Conservation (phyloP, 2,329 filamentous ascomycete species). For the Neurospora sp. region DNA sequence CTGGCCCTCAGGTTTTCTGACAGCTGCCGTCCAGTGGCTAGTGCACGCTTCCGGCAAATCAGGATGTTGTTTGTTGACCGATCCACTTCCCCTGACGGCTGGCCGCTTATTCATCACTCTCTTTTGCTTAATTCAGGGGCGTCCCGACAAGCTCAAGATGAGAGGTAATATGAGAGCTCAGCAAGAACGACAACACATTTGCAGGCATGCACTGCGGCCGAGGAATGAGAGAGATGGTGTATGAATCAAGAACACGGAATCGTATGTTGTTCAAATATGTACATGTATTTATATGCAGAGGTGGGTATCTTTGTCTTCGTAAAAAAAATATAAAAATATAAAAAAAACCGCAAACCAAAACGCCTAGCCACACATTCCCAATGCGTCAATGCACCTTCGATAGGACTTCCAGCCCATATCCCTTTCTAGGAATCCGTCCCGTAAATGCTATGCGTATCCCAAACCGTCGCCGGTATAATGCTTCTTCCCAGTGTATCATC, state of each 20-base stretch:
- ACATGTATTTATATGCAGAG: background rate
- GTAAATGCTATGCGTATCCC: background rate
- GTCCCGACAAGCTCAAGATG: background rate
- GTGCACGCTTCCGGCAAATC: background rate
- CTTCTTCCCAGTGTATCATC: background rate
- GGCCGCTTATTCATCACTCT: background rate
- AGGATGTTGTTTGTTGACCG: background rate
- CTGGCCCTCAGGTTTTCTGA: background rate
- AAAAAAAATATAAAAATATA: background rate
- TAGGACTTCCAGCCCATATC: background rate
- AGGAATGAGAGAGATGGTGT: background rate
- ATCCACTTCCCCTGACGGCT: background rate
- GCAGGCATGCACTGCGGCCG: background rate
- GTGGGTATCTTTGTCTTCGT: background rate
- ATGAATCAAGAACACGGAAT: background rate
- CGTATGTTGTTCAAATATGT: background rate
- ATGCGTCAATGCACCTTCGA: background rate
- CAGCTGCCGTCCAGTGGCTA: background rate
- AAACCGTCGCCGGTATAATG: background rate
- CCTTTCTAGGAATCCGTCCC: background rate
- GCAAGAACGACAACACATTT: background rate
- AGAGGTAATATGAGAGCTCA: background rate
- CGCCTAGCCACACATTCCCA: background rate
- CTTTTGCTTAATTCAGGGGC: background rate
- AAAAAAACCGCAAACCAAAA: background rate